Conservation (phyloP, 768 basidiomycete genomes). For the Suillus paluster region DNA sequence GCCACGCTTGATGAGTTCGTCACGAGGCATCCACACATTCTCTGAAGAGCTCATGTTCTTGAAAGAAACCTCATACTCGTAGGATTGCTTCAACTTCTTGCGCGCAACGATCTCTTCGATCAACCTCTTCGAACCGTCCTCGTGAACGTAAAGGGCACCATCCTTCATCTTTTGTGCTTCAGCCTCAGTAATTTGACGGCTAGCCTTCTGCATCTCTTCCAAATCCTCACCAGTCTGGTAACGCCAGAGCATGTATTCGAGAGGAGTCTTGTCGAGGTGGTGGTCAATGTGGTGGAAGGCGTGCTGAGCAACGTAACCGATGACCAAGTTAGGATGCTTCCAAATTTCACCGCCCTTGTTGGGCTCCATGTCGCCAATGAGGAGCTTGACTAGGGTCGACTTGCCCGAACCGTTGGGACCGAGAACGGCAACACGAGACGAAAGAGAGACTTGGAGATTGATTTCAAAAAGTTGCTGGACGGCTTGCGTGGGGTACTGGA, state of each 20-base stretch:
- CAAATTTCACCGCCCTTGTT: constrained; percentile 97
- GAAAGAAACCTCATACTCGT: constrained; percentile 98
- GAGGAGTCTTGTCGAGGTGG: constrained; percentile 97
- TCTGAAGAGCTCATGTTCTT: constrained; percentile 94
- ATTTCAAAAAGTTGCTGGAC: constrained; percentile 95
- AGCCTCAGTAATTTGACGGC: constrained; percentile 83
- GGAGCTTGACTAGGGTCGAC: constrained; percentile 94
- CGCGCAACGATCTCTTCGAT: constrained; percentile 91
- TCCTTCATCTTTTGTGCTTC: constrained; percentile 98
- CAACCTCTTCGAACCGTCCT: constrained; percentile 86
- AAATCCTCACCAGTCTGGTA: constrained; percentile 99
- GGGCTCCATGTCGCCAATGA: constrained; percentile 95
- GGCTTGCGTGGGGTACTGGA: constrained; percentile 89
- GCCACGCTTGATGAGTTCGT: constrained; percentile 96
- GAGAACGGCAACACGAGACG: constrained; percentile 97
- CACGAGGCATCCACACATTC: constrained; percentile 97
- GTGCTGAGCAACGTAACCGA: constrained; percentile 98
- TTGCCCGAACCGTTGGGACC: constrained; percentile 99
- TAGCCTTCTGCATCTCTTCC: constrained; percentile 95
- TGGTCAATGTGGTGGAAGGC: constrained; percentile 99
- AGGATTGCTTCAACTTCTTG: constrained; percentile 99
- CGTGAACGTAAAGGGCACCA: constrained; percentile 80
- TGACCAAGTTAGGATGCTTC: constrained; percentile 99
- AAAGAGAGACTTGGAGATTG: constrained; percentile 94
- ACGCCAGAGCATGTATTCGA: constrained; percentile 99